phyloP scores from a whole-genome alignment of 1,284 basidiomycete genomes.

The Ceratobasidium sp. region DNA sequence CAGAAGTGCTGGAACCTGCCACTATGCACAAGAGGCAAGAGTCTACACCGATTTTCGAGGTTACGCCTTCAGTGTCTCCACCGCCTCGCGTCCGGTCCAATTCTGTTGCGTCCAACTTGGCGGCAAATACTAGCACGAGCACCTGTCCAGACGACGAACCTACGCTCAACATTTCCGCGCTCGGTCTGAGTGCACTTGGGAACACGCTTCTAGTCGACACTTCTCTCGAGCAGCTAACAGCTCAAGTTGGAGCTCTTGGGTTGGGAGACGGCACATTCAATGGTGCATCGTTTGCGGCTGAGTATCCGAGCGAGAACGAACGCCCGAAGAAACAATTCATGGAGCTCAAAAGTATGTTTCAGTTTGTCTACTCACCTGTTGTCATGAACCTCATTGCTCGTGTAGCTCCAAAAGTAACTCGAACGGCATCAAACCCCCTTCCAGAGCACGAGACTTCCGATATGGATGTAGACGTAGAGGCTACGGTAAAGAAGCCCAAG shows the following conservation, averaged over 20 bases:
- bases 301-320: not conserved
- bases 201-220: conserved; percentile 20
- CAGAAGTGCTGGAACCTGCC: not conserved
- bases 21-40: not conserved
- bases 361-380: not conserved
- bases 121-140: not conserved
- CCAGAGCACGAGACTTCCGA: not conserved
- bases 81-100: not conserved
- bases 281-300: conserved; percentile 11
- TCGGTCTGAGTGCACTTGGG: conserved; percentile 9
- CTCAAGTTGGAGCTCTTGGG: not conserved
- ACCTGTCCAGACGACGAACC: conserved; percentile 21
- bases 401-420: conserved; percentile 18
- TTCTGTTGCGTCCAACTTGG: not conserved
- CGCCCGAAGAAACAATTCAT: not conserved
- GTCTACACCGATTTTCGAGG: not conserved
- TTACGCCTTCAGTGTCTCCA: not conserved
- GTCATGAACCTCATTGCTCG: not conserved
- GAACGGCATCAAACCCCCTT: conserved; percentile 2
- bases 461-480: conserved; percentile 9
- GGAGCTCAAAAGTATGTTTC: conserved; percentile 21
- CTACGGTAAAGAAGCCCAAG: conserved; percentile 23
- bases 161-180: conserved; percentile 17
- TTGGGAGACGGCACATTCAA: conserved; percentile 12
- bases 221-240: conserved; percentile 22